Conservation (phyloP, 495 filamentous ascomycete species). For the Trichodelitschia bisporula region DNA sequence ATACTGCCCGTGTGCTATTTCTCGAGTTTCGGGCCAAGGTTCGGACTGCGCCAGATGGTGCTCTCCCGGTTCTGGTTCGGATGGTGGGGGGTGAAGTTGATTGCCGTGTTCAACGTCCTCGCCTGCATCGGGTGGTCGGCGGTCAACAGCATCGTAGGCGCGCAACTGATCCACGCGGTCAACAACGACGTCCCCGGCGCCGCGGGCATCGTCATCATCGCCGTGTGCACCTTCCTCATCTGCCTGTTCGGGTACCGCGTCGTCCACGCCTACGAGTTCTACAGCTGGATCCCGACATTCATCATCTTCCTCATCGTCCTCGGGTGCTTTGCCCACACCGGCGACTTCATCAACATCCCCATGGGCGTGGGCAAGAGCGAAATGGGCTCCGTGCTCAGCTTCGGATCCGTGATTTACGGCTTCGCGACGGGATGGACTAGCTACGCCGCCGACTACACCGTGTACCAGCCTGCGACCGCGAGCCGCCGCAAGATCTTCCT, state of each 20-base stretch:
- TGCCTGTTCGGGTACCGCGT: conserved; percentile 58
- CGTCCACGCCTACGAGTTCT: conserved; percentile 61
- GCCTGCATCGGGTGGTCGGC: conserved; percentile 58
- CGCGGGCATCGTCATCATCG: conserved; percentile 57
- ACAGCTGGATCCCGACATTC: conserved; percentile 52
- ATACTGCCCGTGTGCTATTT: conserved; percentile 56
- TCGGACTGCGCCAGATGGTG: conserved; percentile 69
- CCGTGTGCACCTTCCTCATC: conserved; percentile 41
- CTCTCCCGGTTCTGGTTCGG: conserved; percentile 68
- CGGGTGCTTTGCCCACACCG: conserved; percentile 48
- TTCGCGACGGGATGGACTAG: conserved; percentile 65
- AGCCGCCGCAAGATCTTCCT: conserved; percentile 37
- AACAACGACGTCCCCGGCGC: conserved; percentile 44
- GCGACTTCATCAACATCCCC: conserved; percentile 42
- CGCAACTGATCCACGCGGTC: conserved; percentile 55
- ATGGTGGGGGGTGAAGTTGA: conserved; percentile 43
- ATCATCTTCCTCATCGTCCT: conserved; percentile 59
- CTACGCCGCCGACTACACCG: conserved; percentile 63
- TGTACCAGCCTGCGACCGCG: conserved; percentile 44
- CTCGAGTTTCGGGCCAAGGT: conserved; percentile 50
- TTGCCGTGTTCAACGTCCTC: conserved; percentile 51
- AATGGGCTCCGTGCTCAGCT: conserved; percentile 40
- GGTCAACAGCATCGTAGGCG: conserved; percentile 61
- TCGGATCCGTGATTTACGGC: conserved; percentile 48
- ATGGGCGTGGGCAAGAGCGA: conserved; percentile 36